Evolutionary conservation across 345 rosid genomes (phyloP), one percentile per base, ranked within the genome.

Genomic region (Hirschfeldia incana): DNA sequence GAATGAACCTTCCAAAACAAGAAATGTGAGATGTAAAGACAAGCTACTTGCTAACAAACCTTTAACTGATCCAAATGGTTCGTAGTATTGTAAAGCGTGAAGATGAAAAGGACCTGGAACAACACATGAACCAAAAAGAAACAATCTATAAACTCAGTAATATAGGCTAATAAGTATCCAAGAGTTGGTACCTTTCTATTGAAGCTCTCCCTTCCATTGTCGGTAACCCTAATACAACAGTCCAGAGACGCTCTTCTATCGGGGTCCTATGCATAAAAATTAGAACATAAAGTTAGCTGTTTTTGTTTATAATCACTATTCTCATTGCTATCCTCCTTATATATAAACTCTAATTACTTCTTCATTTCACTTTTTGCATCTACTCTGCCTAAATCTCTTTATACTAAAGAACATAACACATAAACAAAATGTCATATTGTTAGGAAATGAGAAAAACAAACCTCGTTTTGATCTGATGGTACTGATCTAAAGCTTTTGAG

Each of bases 131-230:
- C 65, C 36, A 63, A 42, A n/a, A 65, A 12, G 0, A 11, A 21
- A 8, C 2, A 4, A 65, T 33, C 57, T 16, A 64, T 55, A 69
- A 75, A 53, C 5, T 72, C 21, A 67, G 8, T 70, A 75, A 46
- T 4, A 57, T 49, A 72, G n/a, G 67, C 39, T 59, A 34, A 53
- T 64, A 17, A 65, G 37, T 67, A 49, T 33, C 5, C 13, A 66
- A 60, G 66, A 9, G 0, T 21, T 58, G 69, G 64, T 85, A 93
- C 99, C 91, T 91, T 91, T 78, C 92, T 86, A 57, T 91, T 76
- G 78, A 95, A 87, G 85, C 86, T 91, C 80, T 89, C 94, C 81
- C 97, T 93, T 84, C 98, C 99, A 80, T 89, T 85, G 84, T 95
- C 99, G 0, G 88, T 90, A n/a, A 93, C 89, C 28, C 93, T 91